Base-by-base conservation (phyloP, 139 green algal species). In the Chlamydomonas applanata region DNA sequence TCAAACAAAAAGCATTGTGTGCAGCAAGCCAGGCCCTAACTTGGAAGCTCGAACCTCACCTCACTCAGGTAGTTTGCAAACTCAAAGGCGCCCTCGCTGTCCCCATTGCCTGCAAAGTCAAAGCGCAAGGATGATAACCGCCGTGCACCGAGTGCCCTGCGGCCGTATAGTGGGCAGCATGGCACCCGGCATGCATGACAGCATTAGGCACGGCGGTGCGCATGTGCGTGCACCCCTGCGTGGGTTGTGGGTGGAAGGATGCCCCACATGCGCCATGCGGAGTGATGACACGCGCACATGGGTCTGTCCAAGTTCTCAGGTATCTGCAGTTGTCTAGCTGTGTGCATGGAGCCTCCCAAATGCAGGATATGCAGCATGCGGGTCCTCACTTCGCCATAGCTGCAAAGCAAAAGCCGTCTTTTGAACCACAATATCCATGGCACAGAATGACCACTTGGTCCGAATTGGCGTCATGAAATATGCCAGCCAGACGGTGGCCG, bases 31-130 rank as follows among this genome's bases (percentile, higher is more conserved):
- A 56, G 14, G 46, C 14, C 46, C 46, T 56, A 24, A 56, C 14
- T 56, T 56, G 46, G 17, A 14, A 56, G 14, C 46, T 56, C 46
- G 17, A 17, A 56, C 59, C 67, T 49, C 30, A 88, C 84, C 75
- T 92, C 88, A 30, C 69, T 35, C n/a, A 25, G 22, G 65, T 91
- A 93, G 70, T 83, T 85, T 20, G 66, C 84, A 76, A 90, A 89
- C 22, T 77, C 59, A 68, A 93, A 93, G 0, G 54, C 40, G 16
- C 88, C 88, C 36, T 85, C 69, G 44, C 71, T 82, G 1, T 86
- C 86, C 0, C 86, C 86, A 17, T 82, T 82, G 17, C 77, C 77
- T 1, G 77, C 36, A 24, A 82, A 82, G 40, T 82, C 77, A 53
- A 84, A 84, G 3, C 79, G 60, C 68, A 80, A 32, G 7, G 73